phyloP scores from a whole-genome alignment of 495 filamentous ascomycete species.

The Penicillium crystallinum region DNA sequence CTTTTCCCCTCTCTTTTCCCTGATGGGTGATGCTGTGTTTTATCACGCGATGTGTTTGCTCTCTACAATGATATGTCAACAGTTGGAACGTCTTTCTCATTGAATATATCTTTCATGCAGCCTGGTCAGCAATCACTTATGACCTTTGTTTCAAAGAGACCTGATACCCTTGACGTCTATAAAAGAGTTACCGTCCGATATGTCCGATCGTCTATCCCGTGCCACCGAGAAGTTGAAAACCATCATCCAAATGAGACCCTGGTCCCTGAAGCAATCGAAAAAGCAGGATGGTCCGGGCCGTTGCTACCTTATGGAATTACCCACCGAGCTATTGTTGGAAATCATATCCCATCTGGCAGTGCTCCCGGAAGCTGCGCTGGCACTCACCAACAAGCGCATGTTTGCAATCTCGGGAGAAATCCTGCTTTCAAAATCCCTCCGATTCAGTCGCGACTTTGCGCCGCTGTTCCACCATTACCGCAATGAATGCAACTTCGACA shows the following conservation, averaged over 20 bases:
- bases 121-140: slow-evolving; percentile 7
- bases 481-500: slow-evolving; percentile 37
- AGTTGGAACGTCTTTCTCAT: background rate
- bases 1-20: slow-evolving; percentile 5
- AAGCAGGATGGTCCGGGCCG: slow-evolving; percentile 16
- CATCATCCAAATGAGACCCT: slow-evolving; percentile 31
- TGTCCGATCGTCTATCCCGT: slow-evolving; percentile 30
- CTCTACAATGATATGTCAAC: slow-evolving; percentile 12
- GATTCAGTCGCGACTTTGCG: slow-evolving; percentile 42
- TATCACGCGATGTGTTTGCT: slow-evolving; percentile 19
- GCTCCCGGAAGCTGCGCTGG: slow-evolving; percentile 38
- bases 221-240: slow-evolving; percentile 32
- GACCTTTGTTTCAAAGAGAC: slow-evolving; percentile 10
- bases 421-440: slow-evolving; percentile 33
- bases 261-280: slow-evolving; percentile 16
- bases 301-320: slow-evolving; percentile 39
- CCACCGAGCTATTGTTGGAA: slow-evolving; percentile 40
- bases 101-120: slow-evolving; percentile 12
- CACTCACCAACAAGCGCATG: slow-evolving; percentile 42
- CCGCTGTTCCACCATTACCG: slow-evolving; percentile 44
- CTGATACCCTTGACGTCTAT: slow-evolving; percentile 15
- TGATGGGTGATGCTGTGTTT: slow-evolving; percentile 11
- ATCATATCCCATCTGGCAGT: slow-evolving; percentile 38
- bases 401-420: slow-evolving; percentile 34
- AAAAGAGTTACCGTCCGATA: slow-evolving; percentile 13